phyloP scores from a whole-genome alignment of 257 asterid genomes.

The Jaltomata sinuosa region DNA sequence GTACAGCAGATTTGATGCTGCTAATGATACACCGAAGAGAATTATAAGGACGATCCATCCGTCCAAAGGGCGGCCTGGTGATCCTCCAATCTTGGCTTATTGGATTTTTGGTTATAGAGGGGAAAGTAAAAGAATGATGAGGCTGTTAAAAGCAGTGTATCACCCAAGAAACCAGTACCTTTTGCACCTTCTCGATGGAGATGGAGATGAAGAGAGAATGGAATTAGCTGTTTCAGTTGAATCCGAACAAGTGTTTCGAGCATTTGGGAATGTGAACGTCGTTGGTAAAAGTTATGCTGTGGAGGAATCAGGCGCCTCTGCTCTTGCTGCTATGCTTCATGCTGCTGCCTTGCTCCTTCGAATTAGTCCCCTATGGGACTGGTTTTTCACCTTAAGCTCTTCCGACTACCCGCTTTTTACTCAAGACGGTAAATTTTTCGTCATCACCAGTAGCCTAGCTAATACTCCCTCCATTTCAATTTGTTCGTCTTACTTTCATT shows the following conservation, averaged over 20 bases:
- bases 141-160: constrained; percentile 36
- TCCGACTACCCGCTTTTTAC: constrained; percentile 48
- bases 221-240: constrained; percentile 16
- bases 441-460: not conserved
- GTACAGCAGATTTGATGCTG: not conserved
- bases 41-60: not conserved
- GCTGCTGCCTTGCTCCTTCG: constrained; percentile 46
- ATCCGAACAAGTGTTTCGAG: constrained; percentile 17
- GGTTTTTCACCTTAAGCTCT: constrained; percentile 38
- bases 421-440: constrained; percentile 36
- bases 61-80: constrained; percentile 22
- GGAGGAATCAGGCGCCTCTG: constrained; percentile 33
- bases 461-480: not conserved
- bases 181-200: constrained; percentile 33
- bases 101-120: constrained; percentile 43
- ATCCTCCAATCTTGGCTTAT: constrained; percentile 45
- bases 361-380: constrained; percentile 37
- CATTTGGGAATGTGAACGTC: constrained; percentile 44
- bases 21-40: not conserved
- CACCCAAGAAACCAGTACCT: constrained; percentile 60
- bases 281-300: constrained; percentile 34
- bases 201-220: constrained; percentile 12
- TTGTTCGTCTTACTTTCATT: not conserved
- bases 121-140: constrained; percentile 31
- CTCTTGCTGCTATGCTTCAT: constrained; percentile 47